Evolutionary conservation across 306 rosid genomes (phyloP).

Genomic region (Lathyrus sativus): DNA sequence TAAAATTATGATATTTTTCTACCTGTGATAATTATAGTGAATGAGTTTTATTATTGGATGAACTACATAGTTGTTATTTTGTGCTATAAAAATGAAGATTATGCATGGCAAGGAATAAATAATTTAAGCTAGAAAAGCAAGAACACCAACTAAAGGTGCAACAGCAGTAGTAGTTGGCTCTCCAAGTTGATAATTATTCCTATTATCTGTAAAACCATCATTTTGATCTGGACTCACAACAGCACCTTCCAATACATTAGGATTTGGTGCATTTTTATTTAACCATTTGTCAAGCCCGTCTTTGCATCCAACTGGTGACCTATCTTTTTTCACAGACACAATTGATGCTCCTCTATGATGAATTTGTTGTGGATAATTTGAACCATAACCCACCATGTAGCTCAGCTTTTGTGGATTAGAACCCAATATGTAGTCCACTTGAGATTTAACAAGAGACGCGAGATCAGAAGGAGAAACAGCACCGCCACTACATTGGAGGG

Average conservation of each 20-base stretch:
- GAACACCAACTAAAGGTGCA: conserved; percentile 63
- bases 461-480: conserved; percentile 43
- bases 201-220: conserved; percentile 46
- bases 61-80: too few relatives aligned
- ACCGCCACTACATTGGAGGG: conserved; percentile 39
- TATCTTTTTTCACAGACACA: conserved; percentile 45
- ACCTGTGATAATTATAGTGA: too few relatives aligned
- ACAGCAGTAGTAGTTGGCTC: conserved; percentile 50
- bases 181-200: conserved; percentile 44
- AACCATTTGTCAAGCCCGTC: conserved; percentile 51
- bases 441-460: conserved; percentile 41
- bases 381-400: conserved; percentile 73
- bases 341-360: conserved; percentile 82
- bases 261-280: conserved; percentile 50
- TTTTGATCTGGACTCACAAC: conserved; percentile 50
- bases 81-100: too few relatives aligned
- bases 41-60: too few relatives aligned
- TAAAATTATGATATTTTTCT: too few relatives aligned
- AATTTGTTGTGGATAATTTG: conserved; percentile 47
- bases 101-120: background rate
- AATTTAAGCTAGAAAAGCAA: conserved; percentile 52
- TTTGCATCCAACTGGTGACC: conserved; percentile 43
- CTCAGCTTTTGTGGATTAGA: conserved; percentile 51
- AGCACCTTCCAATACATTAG: conserved; percentile 62
- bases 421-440: conserved; percentile 68